Evolutionary conservation across 2,329 filamentous ascomycete genomes (phyloP).

Genomic region (Chrysoporthe cubensis): DNA sequence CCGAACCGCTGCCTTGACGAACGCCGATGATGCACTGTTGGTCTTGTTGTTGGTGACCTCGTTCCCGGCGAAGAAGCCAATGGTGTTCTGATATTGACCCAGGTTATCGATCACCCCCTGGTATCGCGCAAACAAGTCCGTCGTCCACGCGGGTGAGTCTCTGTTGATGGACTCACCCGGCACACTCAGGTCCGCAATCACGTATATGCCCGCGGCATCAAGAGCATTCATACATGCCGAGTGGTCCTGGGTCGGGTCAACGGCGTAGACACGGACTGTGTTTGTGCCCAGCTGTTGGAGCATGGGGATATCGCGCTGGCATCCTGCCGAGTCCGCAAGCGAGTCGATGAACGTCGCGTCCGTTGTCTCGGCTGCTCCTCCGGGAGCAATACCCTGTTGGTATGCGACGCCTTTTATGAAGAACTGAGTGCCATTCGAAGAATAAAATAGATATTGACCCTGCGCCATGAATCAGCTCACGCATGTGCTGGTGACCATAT

Average conservation of each 20-base stretch:
- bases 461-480: background rate
- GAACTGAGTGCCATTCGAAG: conserved; percentile 63
- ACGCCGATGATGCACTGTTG: conserved; percentile 89
- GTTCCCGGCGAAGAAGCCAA: conserved; percentile 98
- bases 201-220: conserved; percentile 86
- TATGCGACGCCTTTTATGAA: conserved; percentile 95
- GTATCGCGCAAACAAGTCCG: conserved; percentile 79
- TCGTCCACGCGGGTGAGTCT: conserved; percentile 78
- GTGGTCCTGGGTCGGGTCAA: conserved; percentile 81
- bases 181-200: conserved; percentile 87
- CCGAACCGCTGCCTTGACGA: conserved; percentile 95
- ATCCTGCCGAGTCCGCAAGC: conserved; percentile 70
- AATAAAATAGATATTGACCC: conserved; percentile 71
- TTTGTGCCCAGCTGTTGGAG: conserved; percentile 83
- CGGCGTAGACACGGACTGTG: conserved; percentile 91
- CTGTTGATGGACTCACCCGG: conserved; percentile 85
- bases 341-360: conserved; percentile 75
- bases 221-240: conserved; percentile 82
- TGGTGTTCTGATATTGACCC: conserved; percentile 81
- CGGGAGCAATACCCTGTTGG: conserved; percentile 69
- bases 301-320: conserved; percentile 84
- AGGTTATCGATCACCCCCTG: conserved; percentile 81
- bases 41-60: conserved; percentile 88
- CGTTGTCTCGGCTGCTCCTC: conserved; percentile 55
- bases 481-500: background rate